Evolutionary conservation across 495 filamentous ascomycete species (phyloP).

Genomic region (Podospora tetraspora): DNA sequence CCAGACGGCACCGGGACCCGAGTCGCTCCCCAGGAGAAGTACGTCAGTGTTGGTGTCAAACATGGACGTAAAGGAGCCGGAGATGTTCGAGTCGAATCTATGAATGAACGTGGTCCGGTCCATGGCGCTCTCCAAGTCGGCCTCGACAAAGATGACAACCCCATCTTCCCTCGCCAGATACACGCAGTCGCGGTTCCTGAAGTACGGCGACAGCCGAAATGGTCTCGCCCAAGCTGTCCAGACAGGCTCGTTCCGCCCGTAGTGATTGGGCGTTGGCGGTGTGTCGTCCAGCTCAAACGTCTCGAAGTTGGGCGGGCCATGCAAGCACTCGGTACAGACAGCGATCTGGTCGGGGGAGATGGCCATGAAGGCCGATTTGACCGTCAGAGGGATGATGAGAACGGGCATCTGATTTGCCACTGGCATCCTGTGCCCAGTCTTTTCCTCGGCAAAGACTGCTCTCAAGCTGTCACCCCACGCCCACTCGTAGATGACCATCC

Average conservation of each 20-base stretch:
- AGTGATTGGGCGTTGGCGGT: constrained; percentile 33
- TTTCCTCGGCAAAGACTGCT: constrained; percentile 35
- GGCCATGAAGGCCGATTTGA: constrained; percentile 58
- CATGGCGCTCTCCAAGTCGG: constrained; percentile 49
- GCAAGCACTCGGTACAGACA: constrained; percentile 53
- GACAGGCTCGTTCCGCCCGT: constrained; percentile 38
- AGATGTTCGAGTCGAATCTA: constrained; percentile 56
- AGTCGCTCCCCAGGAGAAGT: constrained; percentile 73
- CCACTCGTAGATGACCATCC: constrained; percentile 74
- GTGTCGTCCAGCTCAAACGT: constrained; percentile 28
- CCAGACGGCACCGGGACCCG: constrained; percentile 74
- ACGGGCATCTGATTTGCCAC: constrained; percentile 57
- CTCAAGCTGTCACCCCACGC: constrained; percentile 40
- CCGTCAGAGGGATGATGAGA: constrained; percentile 63
- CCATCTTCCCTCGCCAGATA: constrained; percentile 80
- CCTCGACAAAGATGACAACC: constrained; percentile 61
- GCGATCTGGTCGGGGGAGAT: constrained; percentile 55
- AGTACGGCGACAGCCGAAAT: constrained; percentile 53
- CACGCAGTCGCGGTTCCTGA: constrained; percentile 59
- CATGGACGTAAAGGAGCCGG: constrained; percentile 58
- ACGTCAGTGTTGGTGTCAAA: constrained; percentile 58
- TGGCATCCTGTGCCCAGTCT: constrained; percentile 48
- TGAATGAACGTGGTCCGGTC: constrained; percentile 50
- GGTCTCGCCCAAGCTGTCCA: constrained; percentile 71
- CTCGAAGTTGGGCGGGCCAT: constrained; percentile 44